A percentile compares a stretch with the other conserved stretches of the same genome.
These are phyloP conservation scores for Cercophora newfieldiana DNA, from an alignment of 495 filamentous ascomycete species.

Conservation along the genomic window DNA sequence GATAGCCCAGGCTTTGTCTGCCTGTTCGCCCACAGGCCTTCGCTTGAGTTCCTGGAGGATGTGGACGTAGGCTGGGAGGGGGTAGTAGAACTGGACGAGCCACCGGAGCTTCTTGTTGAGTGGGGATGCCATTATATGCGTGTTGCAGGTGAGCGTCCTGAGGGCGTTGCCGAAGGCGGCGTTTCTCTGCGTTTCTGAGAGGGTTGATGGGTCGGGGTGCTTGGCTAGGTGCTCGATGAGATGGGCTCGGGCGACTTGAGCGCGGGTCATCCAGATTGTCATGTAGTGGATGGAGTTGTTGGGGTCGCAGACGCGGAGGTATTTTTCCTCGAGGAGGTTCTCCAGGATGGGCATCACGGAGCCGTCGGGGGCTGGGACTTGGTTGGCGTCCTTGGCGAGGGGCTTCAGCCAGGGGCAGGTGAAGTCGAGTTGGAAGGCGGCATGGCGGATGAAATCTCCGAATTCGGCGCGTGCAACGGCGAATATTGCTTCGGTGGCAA, in stretches of 20 bases:
- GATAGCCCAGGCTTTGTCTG: slow-evolving; percentile 45
- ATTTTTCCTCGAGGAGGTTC: slow-evolving; percentile 47
- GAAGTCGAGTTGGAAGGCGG: slow-evolving; percentile 52
- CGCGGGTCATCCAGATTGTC: slow-evolving; percentile 53
- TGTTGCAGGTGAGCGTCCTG: slow-evolving; percentile 27
- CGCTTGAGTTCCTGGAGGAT: slow-evolving; percentile 47
- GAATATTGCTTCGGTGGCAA: slow-evolving; percentile 54
- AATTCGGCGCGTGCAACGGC: slow-evolving; percentile 51
- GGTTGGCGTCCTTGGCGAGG: slow-evolving; percentile 21
- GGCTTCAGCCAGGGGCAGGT: slow-evolving; percentile 48
- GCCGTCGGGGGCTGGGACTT: slow-evolving; percentile 18
- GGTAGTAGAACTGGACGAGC: slow-evolving; percentile 50
- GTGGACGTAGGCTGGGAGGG: slow-evolving; percentile 54
- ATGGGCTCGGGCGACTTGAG: slow-evolving; percentile 44
- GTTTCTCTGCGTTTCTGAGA: background rate
- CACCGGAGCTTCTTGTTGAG: slow-evolving; percentile 49
- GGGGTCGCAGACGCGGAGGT: slow-evolving; percentile 48
- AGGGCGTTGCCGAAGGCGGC: background rate
- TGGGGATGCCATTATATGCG: slow-evolving; percentile 43
- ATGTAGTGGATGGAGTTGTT: slow-evolving; percentile 56
- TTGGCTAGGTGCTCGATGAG: slow-evolving; percentile 50
- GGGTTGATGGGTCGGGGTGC: slow-evolving; percentile 22
- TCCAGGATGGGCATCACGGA: slow-evolving; percentile 39
- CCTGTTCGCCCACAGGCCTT: slow-evolving; percentile 36
- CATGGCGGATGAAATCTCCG: slow-evolving; percentile 49